Conservation (phyloP, 768 basidiomycete species). For the Fomitopsis pulvina region DNA sequence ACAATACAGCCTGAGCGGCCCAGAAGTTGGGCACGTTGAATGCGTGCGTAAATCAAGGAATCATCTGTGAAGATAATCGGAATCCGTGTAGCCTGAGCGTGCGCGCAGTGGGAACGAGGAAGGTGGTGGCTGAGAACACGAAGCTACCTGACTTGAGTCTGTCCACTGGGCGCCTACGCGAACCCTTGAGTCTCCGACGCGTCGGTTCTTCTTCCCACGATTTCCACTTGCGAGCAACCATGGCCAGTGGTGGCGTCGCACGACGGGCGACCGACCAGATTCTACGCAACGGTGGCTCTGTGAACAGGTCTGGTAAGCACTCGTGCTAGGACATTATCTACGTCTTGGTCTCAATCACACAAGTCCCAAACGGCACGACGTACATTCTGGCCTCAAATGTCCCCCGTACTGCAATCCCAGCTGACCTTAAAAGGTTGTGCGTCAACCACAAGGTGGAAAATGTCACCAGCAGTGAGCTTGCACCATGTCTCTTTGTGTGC, state of each 20-base stretch:
- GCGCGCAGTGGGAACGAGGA: neutral
- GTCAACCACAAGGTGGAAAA: slow-evolving; percentile 28
- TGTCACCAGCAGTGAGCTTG: slow-evolving; percentile 19
- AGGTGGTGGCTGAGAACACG: neutral
- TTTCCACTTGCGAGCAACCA: neutral
- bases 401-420: slow-evolving; percentile 44
- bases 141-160: neutral
- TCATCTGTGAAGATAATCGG: neutral
- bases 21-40: neutral
- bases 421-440: slow-evolving; percentile 40
- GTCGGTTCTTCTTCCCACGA: neutral
- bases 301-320: neutral
- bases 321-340: neutral
- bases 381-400: slow-evolving; percentile 41
- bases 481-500: neutral
- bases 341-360: neutral
- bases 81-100: neutral
- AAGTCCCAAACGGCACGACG: neutral
- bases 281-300: neutral
- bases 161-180: neutral
- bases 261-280: neutral
- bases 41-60: neutral
- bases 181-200: neutral
- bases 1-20: neutral
- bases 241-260: neutral